Percentiles rank a stretch among this genome's conserved stretches.
These are phyloP conservation scores for Fusarium newnesense DNA, from an alignment of 2,329 filamentous ascomycete species.

Conservation along the genomic window DNA sequence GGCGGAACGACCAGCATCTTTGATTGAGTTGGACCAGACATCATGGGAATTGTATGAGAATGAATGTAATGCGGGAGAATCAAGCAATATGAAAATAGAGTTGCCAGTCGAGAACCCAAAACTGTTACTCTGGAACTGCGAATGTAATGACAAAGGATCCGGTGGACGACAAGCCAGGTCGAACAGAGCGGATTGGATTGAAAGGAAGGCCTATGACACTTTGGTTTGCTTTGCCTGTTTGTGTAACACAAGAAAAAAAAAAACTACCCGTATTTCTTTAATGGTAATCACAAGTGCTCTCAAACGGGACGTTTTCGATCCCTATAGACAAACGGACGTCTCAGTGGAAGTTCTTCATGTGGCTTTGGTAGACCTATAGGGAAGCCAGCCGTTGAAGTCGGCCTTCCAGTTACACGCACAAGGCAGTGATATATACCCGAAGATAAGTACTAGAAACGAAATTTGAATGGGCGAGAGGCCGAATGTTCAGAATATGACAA, in stretches of 20 bases:
- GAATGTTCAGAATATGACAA: neutral
- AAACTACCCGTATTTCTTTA: constrained; percentile 3
- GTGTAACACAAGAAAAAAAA: constrained; percentile 24
- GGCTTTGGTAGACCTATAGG: neutral
- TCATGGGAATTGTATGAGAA: constrained; percentile 41
- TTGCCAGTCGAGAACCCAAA: constrained; percentile 30
- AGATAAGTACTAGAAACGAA: neutral
- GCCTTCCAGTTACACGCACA: neutral
- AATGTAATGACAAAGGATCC: constrained; percentile 1
- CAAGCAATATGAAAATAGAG: constrained; percentile 33
- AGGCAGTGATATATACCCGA: neutral
- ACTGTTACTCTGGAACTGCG: constrained; percentile 28
- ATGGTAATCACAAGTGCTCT: constrained; percentile 4
- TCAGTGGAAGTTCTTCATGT: neutral
- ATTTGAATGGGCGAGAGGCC: neutral
- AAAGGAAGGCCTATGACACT: constrained; percentile 27
- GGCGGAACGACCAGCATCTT: constrained; percentile 66
- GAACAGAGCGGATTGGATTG: constrained; percentile 4
- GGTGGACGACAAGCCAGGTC: constrained; percentile 15
- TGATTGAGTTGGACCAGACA: constrained; percentile 56
- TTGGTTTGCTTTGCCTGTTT: constrained; percentile 15
- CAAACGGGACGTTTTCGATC: constrained; percentile 2
- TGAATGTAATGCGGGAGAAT: neutral
- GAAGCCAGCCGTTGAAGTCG: constrained; percentile 1
- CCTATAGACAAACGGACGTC: neutral